phyloP scores from a whole-genome alignment of 176 grass and related monocot species.

The Carex kokanica region DNA sequence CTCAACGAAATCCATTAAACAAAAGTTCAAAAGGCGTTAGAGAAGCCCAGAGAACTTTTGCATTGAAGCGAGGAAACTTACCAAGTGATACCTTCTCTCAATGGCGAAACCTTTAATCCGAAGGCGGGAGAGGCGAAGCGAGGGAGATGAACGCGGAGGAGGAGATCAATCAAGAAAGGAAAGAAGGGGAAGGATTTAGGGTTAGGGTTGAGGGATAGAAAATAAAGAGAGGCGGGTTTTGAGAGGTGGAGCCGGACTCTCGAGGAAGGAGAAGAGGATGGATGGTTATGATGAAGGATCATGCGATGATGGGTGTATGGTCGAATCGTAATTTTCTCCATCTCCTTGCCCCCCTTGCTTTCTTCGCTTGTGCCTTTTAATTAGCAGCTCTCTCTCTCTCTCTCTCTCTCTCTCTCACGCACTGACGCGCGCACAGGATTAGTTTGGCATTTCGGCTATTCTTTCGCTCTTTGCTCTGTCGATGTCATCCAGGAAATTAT shows the following conservation, averaged over 20 bases:
- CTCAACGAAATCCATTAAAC: slow-evolving; percentile 4
- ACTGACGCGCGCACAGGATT: not conserved
- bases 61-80: not conserved
- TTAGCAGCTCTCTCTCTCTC: slow-evolving; percentile 1
- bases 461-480: too few relatives aligned
- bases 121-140: slow-evolving; percentile 1
- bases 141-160: not conserved
- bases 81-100: not conserved
- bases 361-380: slow-evolving; percentile 6
- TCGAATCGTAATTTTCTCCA: slow-evolving; percentile 57
- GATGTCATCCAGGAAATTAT: too few relatives aligned
- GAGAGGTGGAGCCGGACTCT: slow-evolving; percentile 34
- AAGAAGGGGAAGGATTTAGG: slow-evolving; percentile 17
- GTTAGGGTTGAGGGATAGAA: slow-evolving; percentile 45
- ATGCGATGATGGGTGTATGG: slow-evolving; percentile 16
- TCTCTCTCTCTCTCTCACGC: not conserved
- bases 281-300: not conserved
- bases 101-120: not conserved
- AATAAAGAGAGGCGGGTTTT: slow-evolving; percentile 28
- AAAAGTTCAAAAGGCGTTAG: not conserved
- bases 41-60: not conserved
- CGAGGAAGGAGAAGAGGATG: slow-evolving; percentile 13
- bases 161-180: not conserved
- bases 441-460: not conserved
- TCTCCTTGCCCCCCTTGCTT: slow-evolving; percentile 1